These are phyloP conservation scores for Pilaira anomala DNA, from an alignment of 192 early-diverging fungal genomes.

Conservation along the genomic window DNA sequence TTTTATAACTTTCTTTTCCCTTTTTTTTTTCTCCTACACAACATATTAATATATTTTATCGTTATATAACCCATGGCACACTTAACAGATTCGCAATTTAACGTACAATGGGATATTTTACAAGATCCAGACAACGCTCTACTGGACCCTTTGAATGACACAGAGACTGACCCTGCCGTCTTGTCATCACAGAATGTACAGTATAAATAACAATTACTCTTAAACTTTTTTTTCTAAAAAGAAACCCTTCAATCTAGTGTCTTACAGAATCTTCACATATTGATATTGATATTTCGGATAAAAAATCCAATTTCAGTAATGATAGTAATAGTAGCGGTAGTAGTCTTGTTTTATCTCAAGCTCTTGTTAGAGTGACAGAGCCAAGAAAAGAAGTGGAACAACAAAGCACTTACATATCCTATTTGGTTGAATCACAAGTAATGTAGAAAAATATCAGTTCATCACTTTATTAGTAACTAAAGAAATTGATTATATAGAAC, in stretches of 20 bases:
- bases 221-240: too few relatives aligned
- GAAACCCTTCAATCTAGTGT: conserved; percentile 6
- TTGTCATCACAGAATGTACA: background rate
- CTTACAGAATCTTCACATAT: background rate
- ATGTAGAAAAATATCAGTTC: background rate
- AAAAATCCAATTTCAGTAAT: background rate
- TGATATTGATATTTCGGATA: conserved; percentile 26
- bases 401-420: conserved; percentile 76
- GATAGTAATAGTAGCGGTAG: background rate
- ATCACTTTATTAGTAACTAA: conserved; percentile 29
- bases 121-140: background rate
- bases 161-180: background rate
- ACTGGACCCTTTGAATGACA: conserved; percentile 4
- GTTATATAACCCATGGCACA: too few relatives aligned
- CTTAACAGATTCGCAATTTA: background rate
- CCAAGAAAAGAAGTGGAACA: conserved; percentile 90
- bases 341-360: background rate
- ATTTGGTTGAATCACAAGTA: conserved; percentile 78
- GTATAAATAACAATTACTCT: too few relatives aligned
- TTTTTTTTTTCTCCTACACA: conserved; percentile 8
- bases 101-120: conserved; percentile 10
- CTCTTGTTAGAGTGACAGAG: conserved; percentile 63
- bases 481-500: conserved; percentile 42
- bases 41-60: background rate
- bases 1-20: background rate